Evolutionary conservation across 2,329 filamentous ascomycete genomes (phyloP), one percentile per base, ranked within the genome.

Genomic region (Polychaeton citri): DNA sequence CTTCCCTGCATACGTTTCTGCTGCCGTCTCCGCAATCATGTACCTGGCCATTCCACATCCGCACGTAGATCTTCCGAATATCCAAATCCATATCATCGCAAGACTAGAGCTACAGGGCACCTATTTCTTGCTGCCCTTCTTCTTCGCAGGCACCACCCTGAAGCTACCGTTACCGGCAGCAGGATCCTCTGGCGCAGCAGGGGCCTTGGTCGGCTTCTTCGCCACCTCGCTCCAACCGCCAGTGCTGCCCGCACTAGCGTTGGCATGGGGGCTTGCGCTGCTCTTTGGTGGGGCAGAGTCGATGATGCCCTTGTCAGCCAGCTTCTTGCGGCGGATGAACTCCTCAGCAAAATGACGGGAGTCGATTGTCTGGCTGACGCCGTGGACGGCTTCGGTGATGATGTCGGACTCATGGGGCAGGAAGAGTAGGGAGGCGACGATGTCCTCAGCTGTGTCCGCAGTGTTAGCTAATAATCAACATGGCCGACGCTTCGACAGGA

Each of bases 221-320:
- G 90, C 90, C 35, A 98, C 90, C 63, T 96, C 90, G 49, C 72
- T 94, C 90, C 90, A 98, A 15, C 88, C 88, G 37, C 82, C 78
- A 46, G 62, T 58, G 44, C 64, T 52, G 32, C 50, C 51, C 10
- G 51, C 50, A 36, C 55, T 59, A 44, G 58, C 65, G 42, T 51
- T 58, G 35, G 52, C 69, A 53, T 43, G 62, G 3, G 74, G 71
- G 37, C 63, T 71, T 21, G 64, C 62, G 34, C 63, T 69, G 33
- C 72, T 67, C 12, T 75, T 69, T 2, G 45, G 45, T 20, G 47
- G 40, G 20, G 41, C 40, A 37, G 81, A 79, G 57, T 86, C 81
- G 13, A 93, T 69, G 28, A 95, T 73, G 26, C 90, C 90, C 65
- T 87, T 90, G 48, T 96, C 88, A 1, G 90, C 88, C 1, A 92